These are phyloP conservation scores for Cladophialophora yegresii DNA, from an alignment of 2,329 filamentous ascomycete species.

Conservation along the genomic window DNA sequence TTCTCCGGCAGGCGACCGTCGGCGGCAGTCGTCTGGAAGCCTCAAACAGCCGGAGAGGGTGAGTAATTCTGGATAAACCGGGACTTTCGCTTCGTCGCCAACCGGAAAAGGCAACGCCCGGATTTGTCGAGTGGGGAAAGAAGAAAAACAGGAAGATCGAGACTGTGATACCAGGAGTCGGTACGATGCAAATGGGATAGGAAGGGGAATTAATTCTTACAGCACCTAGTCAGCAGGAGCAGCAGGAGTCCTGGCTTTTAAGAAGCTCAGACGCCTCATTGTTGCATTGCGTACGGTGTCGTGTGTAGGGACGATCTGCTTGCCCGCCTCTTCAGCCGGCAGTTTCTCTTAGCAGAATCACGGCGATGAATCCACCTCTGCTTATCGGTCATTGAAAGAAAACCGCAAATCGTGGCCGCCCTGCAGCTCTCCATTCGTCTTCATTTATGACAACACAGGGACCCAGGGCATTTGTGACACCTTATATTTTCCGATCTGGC, in stretches of 20 bases:
- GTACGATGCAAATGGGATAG: not conserved
- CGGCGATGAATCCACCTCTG: not conserved
- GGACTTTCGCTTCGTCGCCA: not conserved
- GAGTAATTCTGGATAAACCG: not conserved
- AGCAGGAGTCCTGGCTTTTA: not conserved
- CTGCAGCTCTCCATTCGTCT: not conserved
- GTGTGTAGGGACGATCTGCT: not conserved
- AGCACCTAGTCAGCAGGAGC: not conserved
- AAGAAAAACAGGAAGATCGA: slow-evolving; percentile 11
- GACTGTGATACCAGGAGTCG: slow-evolving; percentile 1
- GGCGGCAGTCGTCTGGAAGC: not conserved
- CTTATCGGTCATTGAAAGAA: slow-evolving; percentile 1
- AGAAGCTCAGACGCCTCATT: not conserved
- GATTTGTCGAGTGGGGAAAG: slow-evolving; percentile 8
- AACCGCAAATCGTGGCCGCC: not conserved
- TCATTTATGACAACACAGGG: not conserved
- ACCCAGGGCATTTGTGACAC: not conserved
- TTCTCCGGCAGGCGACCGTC: slow-evolving; percentile 9
- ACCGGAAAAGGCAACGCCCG: not conserved
- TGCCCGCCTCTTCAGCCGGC: not conserved
- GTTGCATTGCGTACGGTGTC: not conserved
- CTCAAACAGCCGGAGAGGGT: not conserved
- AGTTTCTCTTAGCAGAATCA: not conserved
- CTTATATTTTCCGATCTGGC: not conserved
- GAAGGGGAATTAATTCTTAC: not conserved